These are phyloP conservation scores for Porphyridium purpureum DNA, from an alignment of 23 red algal genomes.

Conservation along the genomic window DNA sequence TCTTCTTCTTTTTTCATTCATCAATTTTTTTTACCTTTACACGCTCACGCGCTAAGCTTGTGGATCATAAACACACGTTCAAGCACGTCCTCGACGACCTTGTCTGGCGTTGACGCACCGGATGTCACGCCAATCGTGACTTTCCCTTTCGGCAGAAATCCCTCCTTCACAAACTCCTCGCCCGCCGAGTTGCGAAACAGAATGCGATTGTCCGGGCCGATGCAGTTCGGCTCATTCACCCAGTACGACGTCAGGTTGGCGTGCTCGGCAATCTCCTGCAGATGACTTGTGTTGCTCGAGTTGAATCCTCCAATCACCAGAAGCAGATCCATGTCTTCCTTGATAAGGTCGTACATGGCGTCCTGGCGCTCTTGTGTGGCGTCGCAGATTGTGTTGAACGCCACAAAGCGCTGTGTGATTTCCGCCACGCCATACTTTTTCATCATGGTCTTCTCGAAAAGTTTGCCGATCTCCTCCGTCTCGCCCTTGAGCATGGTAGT, in stretches of 20 bases:
- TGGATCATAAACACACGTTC: constrained; percentile 89
- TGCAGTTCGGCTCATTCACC: constrained; percentile 61
- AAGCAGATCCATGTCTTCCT: constrained; percentile 49
- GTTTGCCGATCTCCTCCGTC: constrained; percentile 82
- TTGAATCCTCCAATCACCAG: constrained; percentile 96
- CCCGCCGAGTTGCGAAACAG: constrained; percentile 25
- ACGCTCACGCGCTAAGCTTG: constrained; percentile 11
- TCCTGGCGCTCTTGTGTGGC: constrained; percentile 99
- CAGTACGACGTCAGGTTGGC: constrained; percentile 58
- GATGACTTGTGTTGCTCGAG: constrained; percentile 82
- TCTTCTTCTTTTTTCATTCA: too few species aligned
- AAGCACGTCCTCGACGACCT: constrained; percentile 76
- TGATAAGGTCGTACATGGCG: constrained; percentile 81
- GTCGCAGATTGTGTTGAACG: constrained; percentile 96
- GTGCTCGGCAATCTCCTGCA: constrained; percentile 91
- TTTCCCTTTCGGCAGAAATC: constrained; percentile 37
- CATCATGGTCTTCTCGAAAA: constrained; percentile 91
- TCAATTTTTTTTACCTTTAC: too few species aligned
- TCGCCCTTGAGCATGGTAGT: constrained; percentile 98
- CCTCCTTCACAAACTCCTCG: constrained; percentile 17
- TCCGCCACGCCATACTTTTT: constrained; percentile 68
- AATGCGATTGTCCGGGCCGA: constrained; percentile 73
- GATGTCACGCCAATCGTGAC: constrained; percentile 79
- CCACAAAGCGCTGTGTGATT: constrained; percentile 65
- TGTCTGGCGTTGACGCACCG: constrained; percentile 87